A percentile compares a stretch with the other conserved stretches of the same genome.
phyloP scores from a whole-genome alignment of 306 rosid genomes.

The Cicer bijugum region DNA sequence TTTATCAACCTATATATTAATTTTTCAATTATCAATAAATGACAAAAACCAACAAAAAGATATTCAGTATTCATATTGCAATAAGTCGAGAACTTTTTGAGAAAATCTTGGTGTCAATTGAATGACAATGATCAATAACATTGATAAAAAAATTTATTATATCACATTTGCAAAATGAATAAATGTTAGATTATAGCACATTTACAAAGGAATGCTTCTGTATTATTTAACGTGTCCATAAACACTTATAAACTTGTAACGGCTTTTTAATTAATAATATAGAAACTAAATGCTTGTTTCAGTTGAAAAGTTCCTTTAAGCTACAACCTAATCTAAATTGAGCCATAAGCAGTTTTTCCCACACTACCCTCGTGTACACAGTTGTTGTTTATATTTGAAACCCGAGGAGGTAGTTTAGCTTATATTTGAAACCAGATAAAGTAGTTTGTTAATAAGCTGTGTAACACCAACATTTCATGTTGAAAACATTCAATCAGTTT shows the following conservation, averaged over 20 bases:
- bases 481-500: neutral
- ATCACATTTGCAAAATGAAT: slow-evolving; percentile 1
- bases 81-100: neutral
- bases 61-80: slow-evolving; percentile 8
- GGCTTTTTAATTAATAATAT: too few relatives aligned
- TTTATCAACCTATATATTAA: slow-evolving; percentile 54
- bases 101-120: neutral
- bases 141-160: neutral
- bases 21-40: slow-evolving; percentile 23
- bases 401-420: too few relatives aligned
- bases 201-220: neutral
- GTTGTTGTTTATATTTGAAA: too few relatives aligned
- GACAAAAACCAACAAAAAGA: slow-evolving; percentile 10
- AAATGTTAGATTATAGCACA: slow-evolving; percentile 19
- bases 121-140: slow-evolving; percentile 18
- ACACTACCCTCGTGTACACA: too few relatives aligned
- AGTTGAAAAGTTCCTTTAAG: too few relatives aligned
- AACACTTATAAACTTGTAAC: neutral
- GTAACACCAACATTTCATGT: neutral
- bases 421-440: too few relatives aligned
- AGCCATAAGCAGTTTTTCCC: too few relatives aligned
- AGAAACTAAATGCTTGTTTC: neutral
- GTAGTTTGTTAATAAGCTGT: neutral
- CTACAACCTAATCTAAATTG: too few relatives aligned
- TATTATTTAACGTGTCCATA: neutral